Evolutionary conservation across 805 yeast species (phyloP).

Genomic region (Suhomyces kilbournensis): DNA sequence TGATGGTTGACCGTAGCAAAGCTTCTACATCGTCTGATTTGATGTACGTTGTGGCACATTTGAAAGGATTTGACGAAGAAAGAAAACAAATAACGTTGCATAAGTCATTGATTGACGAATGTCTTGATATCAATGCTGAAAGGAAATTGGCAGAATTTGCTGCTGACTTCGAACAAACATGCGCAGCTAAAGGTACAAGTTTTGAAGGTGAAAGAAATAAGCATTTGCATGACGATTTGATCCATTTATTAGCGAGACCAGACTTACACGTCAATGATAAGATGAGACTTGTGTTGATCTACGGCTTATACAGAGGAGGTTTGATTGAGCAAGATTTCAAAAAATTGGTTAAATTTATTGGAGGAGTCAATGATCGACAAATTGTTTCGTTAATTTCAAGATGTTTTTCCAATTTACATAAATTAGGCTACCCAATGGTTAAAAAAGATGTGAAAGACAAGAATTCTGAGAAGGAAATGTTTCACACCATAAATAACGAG

Average conservation of each 20-base stretch:
- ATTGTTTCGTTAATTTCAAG: conserved; percentile 57
- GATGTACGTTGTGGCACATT: conserved; percentile 69
- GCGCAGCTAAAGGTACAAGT: conserved; percentile 69
- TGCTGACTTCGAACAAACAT: conserved; percentile 82
- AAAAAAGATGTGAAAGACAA: conserved; percentile 41
- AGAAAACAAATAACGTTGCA: conserved; percentile 59
- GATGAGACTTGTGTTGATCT: conserved; percentile 68
- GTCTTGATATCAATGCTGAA: conserved; percentile 57
- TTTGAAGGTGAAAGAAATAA: conserved; percentile 63
- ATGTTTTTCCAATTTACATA: conserved; percentile 39
- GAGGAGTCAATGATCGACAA: conserved; percentile 43
- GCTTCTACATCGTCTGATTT: conserved; percentile 69
- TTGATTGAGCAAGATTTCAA: conserved; percentile 67
- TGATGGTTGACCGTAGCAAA: conserved; percentile 64
- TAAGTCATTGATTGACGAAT: conserved; percentile 59
- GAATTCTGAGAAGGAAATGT: conserved; percentile 47
- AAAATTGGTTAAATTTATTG: conserved; percentile 60
- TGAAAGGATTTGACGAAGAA: conserved; percentile 65
- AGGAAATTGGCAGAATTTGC: conserved; percentile 60
- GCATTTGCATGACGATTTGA: conserved; percentile 58
- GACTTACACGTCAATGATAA: conserved; percentile 61
- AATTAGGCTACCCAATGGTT: conserved; percentile 56
- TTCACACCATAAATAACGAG: conserved; percentile 53
- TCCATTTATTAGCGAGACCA: conserved; percentile 50
- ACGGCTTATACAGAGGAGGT: conserved; percentile 81